Conservation (phyloP, 164 flowering plant species). For the Saururus chinensis region DNA sequence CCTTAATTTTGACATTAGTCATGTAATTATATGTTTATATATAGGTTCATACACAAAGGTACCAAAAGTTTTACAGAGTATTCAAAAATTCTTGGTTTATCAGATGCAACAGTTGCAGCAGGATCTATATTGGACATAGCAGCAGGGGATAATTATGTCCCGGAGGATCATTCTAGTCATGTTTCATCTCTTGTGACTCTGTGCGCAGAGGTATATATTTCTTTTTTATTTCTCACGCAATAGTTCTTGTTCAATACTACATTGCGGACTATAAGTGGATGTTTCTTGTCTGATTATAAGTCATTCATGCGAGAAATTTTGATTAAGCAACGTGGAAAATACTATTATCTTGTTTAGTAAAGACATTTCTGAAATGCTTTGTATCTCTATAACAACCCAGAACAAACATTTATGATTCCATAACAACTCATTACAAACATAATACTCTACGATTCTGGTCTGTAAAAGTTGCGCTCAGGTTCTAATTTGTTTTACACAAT, state of each 20-base stretch:
- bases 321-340: no score
- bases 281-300: no score
- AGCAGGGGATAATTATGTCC: constrained; percentile 3
- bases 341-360: no score
- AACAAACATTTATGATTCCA: no score
- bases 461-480: not conserved
- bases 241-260: no score
- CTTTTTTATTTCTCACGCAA: not conserved
- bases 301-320: no score
- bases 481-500: not conserved
- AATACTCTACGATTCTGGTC: no score
- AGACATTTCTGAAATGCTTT: no score
- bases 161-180: constrained; percentile 7
- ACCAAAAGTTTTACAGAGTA: constrained; percentile 10
- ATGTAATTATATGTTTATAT: constrained; percentile 6
- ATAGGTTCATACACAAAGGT: constrained; percentile 4
- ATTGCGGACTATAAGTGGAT: no score
- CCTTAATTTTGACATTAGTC: not conserved
- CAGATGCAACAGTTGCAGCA: constrained; percentile 13
- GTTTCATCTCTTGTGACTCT: constrained; percentile 8
- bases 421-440: not conserved
- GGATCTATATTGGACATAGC: constrained; percentile 15
- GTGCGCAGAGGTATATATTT: not conserved
- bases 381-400: not conserved
- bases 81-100: constrained; percentile 8